A percentile compares a stretch with the other conserved stretches of the same genome.
phyloP scores from a whole-genome alignment of 2,329 filamentous ascomycete genomes.

The Colletotrichum sp. region DNA sequence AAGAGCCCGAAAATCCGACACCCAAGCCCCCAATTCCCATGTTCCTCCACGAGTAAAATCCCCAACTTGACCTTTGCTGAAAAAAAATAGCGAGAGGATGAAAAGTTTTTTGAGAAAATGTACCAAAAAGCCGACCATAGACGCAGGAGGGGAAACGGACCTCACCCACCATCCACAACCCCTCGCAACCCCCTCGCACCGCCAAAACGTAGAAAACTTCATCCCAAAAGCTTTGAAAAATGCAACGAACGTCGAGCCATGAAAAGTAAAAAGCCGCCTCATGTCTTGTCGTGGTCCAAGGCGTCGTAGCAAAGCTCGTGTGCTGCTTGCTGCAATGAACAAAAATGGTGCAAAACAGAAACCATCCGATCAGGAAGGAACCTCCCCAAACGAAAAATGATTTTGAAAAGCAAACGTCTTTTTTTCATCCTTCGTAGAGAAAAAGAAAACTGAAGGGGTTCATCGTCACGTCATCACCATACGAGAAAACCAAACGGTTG shows the following conservation, averaged over 20 bases:
- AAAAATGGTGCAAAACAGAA: not conserved
- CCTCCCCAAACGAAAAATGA: not conserved
- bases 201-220: not conserved
- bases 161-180: not conserved
- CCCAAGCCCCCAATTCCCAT: not conserved
- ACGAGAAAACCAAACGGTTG: not conserved
- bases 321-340: constrained; percentile 12
- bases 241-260: not conserved
- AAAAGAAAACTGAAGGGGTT: not conserved
- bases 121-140: constrained; percentile 1
- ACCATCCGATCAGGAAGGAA: not conserved
- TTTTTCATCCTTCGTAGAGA: not conserved
- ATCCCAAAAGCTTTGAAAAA: not conserved
- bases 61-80: not conserved
- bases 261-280: constrained; percentile 13
- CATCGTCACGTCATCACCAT: constrained; percentile 8
- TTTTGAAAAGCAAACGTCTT: not conserved
- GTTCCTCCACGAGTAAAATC: not conserved
- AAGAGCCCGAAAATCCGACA: not conserved
- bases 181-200: not conserved
- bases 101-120: not conserved
- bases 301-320: constrained; percentile 20
- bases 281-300: constrained; percentile 19
- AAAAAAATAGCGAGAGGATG: not conserved
- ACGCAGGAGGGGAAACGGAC: not conserved